phyloP scores from a whole-genome alignment of 164 flowering plant genomes.

The Tetrastigma voinierianum region DNA sequence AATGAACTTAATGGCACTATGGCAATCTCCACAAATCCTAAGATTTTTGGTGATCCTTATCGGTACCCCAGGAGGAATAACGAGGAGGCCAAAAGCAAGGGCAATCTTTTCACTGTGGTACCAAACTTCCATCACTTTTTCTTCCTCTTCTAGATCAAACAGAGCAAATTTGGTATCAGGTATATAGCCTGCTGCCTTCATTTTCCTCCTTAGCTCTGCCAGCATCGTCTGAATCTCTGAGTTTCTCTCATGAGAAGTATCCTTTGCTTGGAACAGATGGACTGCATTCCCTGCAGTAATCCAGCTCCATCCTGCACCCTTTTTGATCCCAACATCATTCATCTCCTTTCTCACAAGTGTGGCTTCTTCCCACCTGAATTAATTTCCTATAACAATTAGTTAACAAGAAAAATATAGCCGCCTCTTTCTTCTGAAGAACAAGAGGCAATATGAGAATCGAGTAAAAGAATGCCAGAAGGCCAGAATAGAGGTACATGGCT shows the following conservation, averaged over 20 bases:
- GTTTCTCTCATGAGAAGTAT: constrained; percentile 55
- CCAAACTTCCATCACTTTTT: constrained; percentile 65
- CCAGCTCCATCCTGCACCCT: constrained; percentile 82
- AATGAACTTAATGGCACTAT: constrained; percentile 65
- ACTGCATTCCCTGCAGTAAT: constrained; percentile 52
- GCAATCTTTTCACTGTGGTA: constrained; percentile 84
- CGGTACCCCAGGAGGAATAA: constrained; percentile 61
- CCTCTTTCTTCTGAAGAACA: no score
- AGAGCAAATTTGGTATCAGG: constrained; percentile 66
- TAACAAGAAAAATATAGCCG: neutral
- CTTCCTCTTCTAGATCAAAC: constrained; percentile 79
- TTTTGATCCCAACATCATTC: constrained; percentile 71
- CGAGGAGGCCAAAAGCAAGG: constrained; percentile 69
- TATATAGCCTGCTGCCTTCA: constrained; percentile 61
- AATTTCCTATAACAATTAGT: constrained; percentile 5
- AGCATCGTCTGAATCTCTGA: constrained; percentile 61
- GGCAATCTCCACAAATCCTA: constrained; percentile 81
- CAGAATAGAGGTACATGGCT: no score
- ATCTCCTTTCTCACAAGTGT: constrained; percentile 61
- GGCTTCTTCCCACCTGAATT: constrained; percentile 81
- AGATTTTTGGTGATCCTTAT: constrained; percentile 81
- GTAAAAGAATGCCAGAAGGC: no score
- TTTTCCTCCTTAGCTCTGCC: constrained; percentile 37
- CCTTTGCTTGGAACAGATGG: constrained; percentile 79
- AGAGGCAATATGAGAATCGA: no score